Base-by-base conservation (phyloP, 1,139 yeast genomes). In the Debaryomycetaceae sp. region DNA sequence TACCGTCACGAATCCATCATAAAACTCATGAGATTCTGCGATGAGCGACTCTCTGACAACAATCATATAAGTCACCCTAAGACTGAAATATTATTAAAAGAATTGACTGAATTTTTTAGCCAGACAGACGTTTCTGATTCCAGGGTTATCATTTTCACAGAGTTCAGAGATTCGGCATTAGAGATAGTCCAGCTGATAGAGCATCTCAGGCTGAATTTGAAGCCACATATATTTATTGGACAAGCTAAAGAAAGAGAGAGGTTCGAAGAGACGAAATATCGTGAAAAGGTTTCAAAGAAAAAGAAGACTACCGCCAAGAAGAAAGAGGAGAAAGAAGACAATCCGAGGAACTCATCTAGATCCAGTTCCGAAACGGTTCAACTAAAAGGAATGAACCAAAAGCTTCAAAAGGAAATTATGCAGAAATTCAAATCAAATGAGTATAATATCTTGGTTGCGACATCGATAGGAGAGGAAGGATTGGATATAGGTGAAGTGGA, bases 381-480 rank as follows among this genome's bases (percentile, higher is more conserved):
- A 46, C 48, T 67, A 29, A 69, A 68, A 34, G 85, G 85, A 9
- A 85, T 86, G 93, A 81, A 75, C 42, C 95, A 86, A 58, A 82
- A 81, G 49, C 68, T 77, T 35, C 95, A 86, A 54, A 84, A 85
- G 54, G 83, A 84, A 47, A 76, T 88, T 8, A 85, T 95, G 38
- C 75, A 75, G 34, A 76, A 83, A 48, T 93, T 95, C 65, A 87
- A 85, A 54, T 55, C 64, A 1, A 97, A 96, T 6, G 69, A 65
- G 1, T 80, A 79, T 56, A 95, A 93, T 58, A 82, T 88, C 6
- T 69, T 95, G 27, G 96, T 95, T 3, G 97, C 98, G 6, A 95
- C 99, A 0, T 90, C 97, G 0, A 93, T 95, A 59, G 99, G 98
- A 39, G 99, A 95, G 62, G 99, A 95, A 72, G 99, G 99, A 42